Base-by-base conservation (phyloP, 495 filamentous ascomycete genomes). In the Penicillium fimorum region DNA sequence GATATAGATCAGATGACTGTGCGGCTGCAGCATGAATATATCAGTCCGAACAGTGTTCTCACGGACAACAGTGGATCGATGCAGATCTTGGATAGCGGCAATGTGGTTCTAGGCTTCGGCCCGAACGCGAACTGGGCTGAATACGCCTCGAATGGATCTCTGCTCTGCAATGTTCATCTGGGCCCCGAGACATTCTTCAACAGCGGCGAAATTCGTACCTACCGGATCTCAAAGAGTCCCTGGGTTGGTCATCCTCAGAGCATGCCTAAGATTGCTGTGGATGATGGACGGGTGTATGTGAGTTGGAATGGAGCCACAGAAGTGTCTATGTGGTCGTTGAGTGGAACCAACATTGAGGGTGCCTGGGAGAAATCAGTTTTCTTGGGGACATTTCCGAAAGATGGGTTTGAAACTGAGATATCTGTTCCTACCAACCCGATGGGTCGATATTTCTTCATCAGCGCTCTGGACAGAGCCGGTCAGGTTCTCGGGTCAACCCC, bases 251-350 rank as follows among this genome's bases (percentile, higher is more conserved):
- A 25, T 10, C 47, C 47, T 24, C 47, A 33, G 18, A 25, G 5
- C 4, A 11, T 15, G 6, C 60, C 65, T 18, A 50, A 42, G 1
- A 58, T 63, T 53, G 62, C 62, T 6, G 37, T 50, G 38, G 35
- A 7, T 35, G 2, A 42, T 57, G 3, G 52, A 49, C 5, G 48
- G 56, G 40, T 62, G 24, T 63, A 63, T 17, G 53, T 60, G 2
- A 65, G 65, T 49, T 65, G 65, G 65, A 68, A 68, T 44, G 83
- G 86, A 60, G 79, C 84, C 10, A 66, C 79, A 3, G 73, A 79
- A 22, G 82, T 87, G 8, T 40, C 53, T 13, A 22, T 30, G 27
- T 62, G 60, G 60, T 38, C 47, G 8, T 25, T 49, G 32, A 13
- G 37, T 1, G 47, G 47, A 6, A 8, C 11, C n/a, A 32, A 35